Evolutionary conservation across 2,329 filamentous ascomycete species (phyloP), one percentile per base, ranked within the genome.

Genomic region (Decorospora gaudefroyi): DNA sequence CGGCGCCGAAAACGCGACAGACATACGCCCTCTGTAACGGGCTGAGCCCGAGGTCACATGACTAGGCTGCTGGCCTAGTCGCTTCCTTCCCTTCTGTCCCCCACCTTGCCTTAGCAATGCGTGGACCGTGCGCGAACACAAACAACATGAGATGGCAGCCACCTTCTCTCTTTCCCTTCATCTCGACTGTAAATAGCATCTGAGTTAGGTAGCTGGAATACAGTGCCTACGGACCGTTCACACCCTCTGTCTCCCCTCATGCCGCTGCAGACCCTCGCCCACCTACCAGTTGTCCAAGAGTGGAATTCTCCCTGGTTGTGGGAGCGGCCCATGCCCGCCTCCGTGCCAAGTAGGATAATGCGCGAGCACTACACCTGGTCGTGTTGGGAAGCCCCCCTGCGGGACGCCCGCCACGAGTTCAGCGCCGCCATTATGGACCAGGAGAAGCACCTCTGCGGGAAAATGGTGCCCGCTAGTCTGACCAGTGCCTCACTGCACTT

Each of bases 11-110:
- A 33, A 9, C 12, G 34, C 47, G 4, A 23, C n/a, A 51, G 34
- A 51, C 23, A 51, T 47, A 51, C 47, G 47, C 16, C 47, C 49
- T 42, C n/a, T n/a, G n/a, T n/a, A n/a, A n/a, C n/a, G n/a, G n/a
- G n/a, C n/a, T n/a, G n/a, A n/a, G n/a, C n/a, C n/a, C n/a, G n/a
- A n/a, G n/a, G n/a, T n/a, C n/a, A n/a, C n/a, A n/a, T n/a, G n/a
- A n/a, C n/a, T n/a, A n/a, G n/a, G n/a, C n/a, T n/a, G n/a, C n/a
- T n/a, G n/a, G n/a, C n/a, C n/a, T n/a, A n/a, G n/a, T n/a, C n/a
- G n/a, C n/a, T n/a, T n/a, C n/a, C n/a, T n/a, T n/a, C n/a, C n/a
- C n/a, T n/a, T n/a, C n/a, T n/a, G n/a, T n/a, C n/a, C n/a, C n/a
- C n/a, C n/a, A n/a, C n/a, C n/a, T n/a, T n/a, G n/a, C n/a, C n/a